Evolutionary conservation across 768 basidiomycete genomes (phyloP).

Genomic region (Leccinum fibrillosum): DNA sequence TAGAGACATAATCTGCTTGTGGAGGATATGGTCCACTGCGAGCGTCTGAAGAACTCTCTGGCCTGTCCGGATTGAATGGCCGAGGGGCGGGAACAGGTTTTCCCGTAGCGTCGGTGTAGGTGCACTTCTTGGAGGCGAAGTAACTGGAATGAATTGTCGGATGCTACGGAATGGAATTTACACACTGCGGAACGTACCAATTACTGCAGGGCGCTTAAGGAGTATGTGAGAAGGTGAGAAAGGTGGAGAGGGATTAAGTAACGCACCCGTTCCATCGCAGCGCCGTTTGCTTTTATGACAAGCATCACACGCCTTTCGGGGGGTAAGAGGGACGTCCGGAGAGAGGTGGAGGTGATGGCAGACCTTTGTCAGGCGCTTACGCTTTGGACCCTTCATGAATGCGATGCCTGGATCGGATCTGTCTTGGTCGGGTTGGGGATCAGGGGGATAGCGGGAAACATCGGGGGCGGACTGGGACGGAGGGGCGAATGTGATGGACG

Average conservation of each 20-base stretch:
- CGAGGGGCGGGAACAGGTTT: slow-evolving; percentile 75
- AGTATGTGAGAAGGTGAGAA: slow-evolving; percentile 1
- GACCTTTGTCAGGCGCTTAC: slow-evolving; percentile 53
- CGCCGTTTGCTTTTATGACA: slow-evolving; percentile 85
- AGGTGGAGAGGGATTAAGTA: slow-evolving; percentile 3
- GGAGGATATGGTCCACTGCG: slow-evolving; percentile 18
- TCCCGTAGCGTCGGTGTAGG: slow-evolving; percentile 77
- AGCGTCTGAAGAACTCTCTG: slow-evolving; percentile 24
- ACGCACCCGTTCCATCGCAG: slow-evolving; percentile 76
- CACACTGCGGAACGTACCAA: slow-evolving; percentile 46
- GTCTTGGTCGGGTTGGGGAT: slow-evolving; percentile 21
- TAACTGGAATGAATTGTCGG: slow-evolving; percentile 43
- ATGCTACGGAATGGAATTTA: neutral
- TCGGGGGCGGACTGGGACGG: slow-evolving; percentile 22
- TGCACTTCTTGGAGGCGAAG: slow-evolving; percentile 78
- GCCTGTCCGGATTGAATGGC: slow-evolving; percentile 43
- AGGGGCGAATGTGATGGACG: slow-evolving; percentile 24
- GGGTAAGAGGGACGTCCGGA: slow-evolving; percentile 6
- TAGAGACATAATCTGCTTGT: slow-evolving; percentile 12
- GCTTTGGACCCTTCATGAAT: slow-evolving; percentile 52
- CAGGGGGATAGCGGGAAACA: slow-evolving; percentile 17
- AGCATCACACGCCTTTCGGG: slow-evolving; percentile 65
- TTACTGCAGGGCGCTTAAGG: slow-evolving; percentile 73
- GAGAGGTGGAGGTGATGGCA: slow-evolving; percentile 5
- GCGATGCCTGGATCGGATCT: slow-evolving; percentile 35